These are phyloP conservation scores for Diutina pseudorugosa DNA, from an alignment of 1,139 yeast genomes.

Conservation along the genomic window DNA sequence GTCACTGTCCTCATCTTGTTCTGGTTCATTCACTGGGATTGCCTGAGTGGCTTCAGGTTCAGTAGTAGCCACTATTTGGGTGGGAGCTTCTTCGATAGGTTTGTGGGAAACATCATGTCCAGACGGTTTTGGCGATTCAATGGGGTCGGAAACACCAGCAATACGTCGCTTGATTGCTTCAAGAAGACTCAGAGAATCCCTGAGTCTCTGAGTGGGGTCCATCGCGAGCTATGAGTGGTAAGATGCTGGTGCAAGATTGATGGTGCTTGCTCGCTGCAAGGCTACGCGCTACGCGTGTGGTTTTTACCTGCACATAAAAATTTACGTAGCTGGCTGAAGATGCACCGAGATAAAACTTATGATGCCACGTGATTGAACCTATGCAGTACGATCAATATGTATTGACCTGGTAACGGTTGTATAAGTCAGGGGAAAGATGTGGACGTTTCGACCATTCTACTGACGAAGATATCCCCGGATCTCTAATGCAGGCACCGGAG, in stretches of 20 bases:
- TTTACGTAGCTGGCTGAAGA: neutral
- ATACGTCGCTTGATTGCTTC: constrained; percentile 3
- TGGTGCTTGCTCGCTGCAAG: neutral
- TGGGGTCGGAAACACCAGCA: neutral
- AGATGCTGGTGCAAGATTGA: neutral
- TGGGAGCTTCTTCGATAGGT: neutral
- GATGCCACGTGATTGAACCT: too few species aligned
- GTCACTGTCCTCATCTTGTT: neutral
- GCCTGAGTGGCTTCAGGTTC: neutral
- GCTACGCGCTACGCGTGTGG: neutral
- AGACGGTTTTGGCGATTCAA: neutral
- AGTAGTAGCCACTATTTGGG: neutral
- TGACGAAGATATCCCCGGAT: too few species aligned
- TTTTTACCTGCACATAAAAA: neutral
- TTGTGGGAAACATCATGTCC: neutral
- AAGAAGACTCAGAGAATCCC: neutral
- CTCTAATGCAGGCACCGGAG: too few species aligned
- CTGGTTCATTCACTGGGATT: neutral
- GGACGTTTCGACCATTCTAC: too few species aligned
- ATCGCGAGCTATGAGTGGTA: neutral
- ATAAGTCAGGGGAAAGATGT: too few species aligned
- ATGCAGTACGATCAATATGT: too few species aligned
- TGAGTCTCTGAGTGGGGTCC: neutral
- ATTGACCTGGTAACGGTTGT: too few species aligned
- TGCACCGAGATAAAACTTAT: too few species aligned